Percentiles rank a stretch among this genome's conserved stretches.
These are phyloP conservation scores for Colletotrichum cuscutae DNA, from an alignment of 2,329 filamentous ascomycete genomes.

Conservation along the genomic window DNA sequence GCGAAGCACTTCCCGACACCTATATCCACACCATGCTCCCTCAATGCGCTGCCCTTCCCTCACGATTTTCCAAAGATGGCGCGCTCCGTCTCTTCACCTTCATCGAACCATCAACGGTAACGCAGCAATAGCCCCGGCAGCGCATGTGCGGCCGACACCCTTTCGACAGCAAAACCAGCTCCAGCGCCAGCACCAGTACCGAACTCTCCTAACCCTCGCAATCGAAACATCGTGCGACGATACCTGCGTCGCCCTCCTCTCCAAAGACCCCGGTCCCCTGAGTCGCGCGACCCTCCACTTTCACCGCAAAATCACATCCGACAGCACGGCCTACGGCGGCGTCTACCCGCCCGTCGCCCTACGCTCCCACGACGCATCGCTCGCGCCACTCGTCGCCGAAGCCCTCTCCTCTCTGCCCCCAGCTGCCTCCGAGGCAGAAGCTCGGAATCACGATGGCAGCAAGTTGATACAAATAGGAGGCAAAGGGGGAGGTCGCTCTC, in stretches of 20 bases:
- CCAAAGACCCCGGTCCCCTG: constrained; percentile 54
- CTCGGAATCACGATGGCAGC: not conserved
- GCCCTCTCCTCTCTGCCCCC: constrained; percentile 66
- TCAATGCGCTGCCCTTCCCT: constrained; percentile 7
- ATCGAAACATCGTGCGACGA: constrained; percentile 94
- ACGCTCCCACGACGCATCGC: constrained; percentile 76
- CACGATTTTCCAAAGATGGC: constrained; percentile 4
- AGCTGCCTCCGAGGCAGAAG: constrained; percentile 18
- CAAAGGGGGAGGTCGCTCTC: not conserved
- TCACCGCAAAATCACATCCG: constrained; percentile 83
- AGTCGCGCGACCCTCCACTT: constrained; percentile 72
- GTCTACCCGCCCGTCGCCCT: constrained; percentile 84
- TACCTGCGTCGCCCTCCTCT: constrained; percentile 86
- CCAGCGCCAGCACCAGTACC: constrained; percentile 23
- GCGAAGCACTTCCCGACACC: not conserved
- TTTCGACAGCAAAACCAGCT: not conserved
- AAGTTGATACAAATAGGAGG: not conserved
- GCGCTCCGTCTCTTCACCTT: not conserved
- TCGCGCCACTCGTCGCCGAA: constrained; percentile 74
- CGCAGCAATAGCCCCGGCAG: not conserved
- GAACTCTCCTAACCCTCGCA: constrained; percentile 68
- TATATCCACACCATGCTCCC: not conserved
- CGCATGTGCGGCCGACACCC: not conserved
- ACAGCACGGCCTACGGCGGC: constrained; percentile 79
- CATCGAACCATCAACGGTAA: not conserved